A percentile compares a stretch with the other conserved stretches of the same genome.
phyloP scores from a whole-genome alignment of 805 yeast genomes.

The Jamesozyma lodderae region DNA sequence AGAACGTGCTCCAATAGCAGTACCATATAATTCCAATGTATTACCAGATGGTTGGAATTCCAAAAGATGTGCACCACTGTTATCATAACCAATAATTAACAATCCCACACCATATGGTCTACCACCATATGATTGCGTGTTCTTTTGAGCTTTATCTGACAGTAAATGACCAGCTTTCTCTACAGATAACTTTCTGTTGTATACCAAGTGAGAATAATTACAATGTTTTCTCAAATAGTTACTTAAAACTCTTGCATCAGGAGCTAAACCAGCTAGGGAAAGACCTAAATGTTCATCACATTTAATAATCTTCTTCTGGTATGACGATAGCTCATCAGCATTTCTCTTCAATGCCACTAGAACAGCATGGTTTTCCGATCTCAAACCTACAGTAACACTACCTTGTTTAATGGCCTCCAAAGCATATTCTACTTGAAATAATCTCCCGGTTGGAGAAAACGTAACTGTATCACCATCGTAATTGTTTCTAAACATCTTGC shows the following conservation, averaged over 20 bases:
- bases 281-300: slow-evolving; percentile 92
- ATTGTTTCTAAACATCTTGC: slow-evolving; percentile 81
- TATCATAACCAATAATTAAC: slow-evolving; percentile 83
- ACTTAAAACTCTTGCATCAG: slow-evolving; percentile 91
- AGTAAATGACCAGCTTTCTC: slow-evolving; percentile 74
- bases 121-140: slow-evolving; percentile 92
- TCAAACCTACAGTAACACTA: slow-evolving; percentile 90
- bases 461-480: slow-evolving; percentile 98
- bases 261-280: slow-evolving; percentile 95
- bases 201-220: slow-evolving; percentile 75
- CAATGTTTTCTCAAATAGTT: slow-evolving; percentile 87
- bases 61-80: slow-evolving; percentile 84
- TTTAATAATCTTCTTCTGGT: slow-evolving; percentile 86
- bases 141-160: slow-evolving; percentile 94
- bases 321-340: slow-evolving; percentile 95
- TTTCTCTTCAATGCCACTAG: slow-evolving; percentile 90
- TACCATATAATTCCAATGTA: slow-evolving; percentile 80
- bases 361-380: slow-evolving; percentile 80
- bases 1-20: slow-evolving; percentile 97
- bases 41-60: slow-evolving; percentile 97
- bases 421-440: slow-evolving; percentile 96
- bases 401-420: slow-evolving; percentile 98
- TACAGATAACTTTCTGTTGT: slow-evolving; percentile 75
- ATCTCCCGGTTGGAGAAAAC: slow-evolving; percentile 95
- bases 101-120: slow-evolving; percentile 98